Percentiles rank a stretch among this genome's conserved stretches.
These are phyloP conservation scores for Penicillium sp. DNA, from an alignment of 2,329 filamentous ascomycete species.

Conservation along the genomic window DNA sequence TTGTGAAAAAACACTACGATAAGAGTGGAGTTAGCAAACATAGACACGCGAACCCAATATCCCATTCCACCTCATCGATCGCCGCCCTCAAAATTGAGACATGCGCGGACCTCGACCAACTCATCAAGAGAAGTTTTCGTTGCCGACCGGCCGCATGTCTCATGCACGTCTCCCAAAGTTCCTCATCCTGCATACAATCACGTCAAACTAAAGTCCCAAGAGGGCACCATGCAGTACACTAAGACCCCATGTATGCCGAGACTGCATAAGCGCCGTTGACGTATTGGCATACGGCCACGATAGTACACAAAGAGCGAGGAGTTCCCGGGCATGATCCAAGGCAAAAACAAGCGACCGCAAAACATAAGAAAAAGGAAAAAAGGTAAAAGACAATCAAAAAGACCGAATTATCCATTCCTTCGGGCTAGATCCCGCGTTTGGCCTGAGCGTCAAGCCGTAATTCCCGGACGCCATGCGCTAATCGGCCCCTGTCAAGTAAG, in stretches of 20 bases:
- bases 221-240: slow-evolving; percentile 3
- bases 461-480: neutral
- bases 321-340: neutral
- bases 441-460: slow-evolving; percentile 2
- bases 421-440: slow-evolving; percentile 7
- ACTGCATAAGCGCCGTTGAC: slow-evolving; percentile 18
- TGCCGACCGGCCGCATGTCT: slow-evolving; percentile 7
- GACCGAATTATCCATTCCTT: neutral
- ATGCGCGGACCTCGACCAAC: neutral
- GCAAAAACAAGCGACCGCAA: neutral
- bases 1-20: neutral
- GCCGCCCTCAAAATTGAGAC: slow-evolving; percentile 3
- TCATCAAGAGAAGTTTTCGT: neutral
- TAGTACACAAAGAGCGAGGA: too few species aligned
- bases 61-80: neutral
- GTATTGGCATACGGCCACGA: neutral
- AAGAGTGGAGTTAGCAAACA: neutral
- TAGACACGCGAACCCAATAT: neutral
- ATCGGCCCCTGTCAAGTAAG: slow-evolving; percentile 11
- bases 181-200: slow-evolving; percentile 2
- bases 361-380: neutral
- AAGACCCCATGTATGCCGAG: neutral
- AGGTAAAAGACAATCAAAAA: neutral
- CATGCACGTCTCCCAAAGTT: slow-evolving; percentile 13
- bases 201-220: slow-evolving; percentile 6